Conservation (phyloP, 2,329 filamentous ascomycete species). For the Orbilia blumenaviensis region DNA sequence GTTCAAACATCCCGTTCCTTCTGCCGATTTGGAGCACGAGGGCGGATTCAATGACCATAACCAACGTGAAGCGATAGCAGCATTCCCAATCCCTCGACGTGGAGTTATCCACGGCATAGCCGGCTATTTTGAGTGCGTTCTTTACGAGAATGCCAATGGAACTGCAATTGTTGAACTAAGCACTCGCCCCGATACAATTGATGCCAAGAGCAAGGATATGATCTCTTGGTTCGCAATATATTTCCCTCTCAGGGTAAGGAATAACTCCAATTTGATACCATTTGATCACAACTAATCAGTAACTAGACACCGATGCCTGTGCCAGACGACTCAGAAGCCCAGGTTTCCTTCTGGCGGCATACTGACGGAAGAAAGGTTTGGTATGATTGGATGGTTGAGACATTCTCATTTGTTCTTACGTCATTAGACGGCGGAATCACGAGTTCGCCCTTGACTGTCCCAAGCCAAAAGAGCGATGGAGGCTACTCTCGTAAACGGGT, state of each 20-base stretch:
- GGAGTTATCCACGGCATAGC: constrained; percentile 90
- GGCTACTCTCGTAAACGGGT: constrained; percentile 34
- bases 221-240: constrained; percentile 99
- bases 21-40: constrained; percentile 69
- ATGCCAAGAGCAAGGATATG: constrained; percentile 94
- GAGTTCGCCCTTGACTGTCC: not conserved
- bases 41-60: constrained; percentile 93
- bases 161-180: constrained; percentile 79
- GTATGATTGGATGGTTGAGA: constrained; percentile 98
- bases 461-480: not conserved
- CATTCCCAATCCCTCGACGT: constrained; percentile 78
- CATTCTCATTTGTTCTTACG: constrained; percentile 63
- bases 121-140: constrained; percentile 95
- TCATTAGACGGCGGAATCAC: not conserved
- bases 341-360: constrained; percentile 94
- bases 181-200: constrained; percentile 90
- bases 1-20: constrained; percentile 78
- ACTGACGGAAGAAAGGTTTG: constrained; percentile 95
- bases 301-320: constrained; percentile 82
- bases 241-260: constrained; percentile 87
- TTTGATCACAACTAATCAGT: constrained; percentile 1
- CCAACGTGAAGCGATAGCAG: constrained; percentile 77
- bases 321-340: constrained; percentile 82
- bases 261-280: not conserved
- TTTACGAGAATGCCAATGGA: constrained; percentile 70